Evolutionary conservation across 768 basidiomycete species (phyloP).

Genomic region (Kwoniella sp.): DNA sequence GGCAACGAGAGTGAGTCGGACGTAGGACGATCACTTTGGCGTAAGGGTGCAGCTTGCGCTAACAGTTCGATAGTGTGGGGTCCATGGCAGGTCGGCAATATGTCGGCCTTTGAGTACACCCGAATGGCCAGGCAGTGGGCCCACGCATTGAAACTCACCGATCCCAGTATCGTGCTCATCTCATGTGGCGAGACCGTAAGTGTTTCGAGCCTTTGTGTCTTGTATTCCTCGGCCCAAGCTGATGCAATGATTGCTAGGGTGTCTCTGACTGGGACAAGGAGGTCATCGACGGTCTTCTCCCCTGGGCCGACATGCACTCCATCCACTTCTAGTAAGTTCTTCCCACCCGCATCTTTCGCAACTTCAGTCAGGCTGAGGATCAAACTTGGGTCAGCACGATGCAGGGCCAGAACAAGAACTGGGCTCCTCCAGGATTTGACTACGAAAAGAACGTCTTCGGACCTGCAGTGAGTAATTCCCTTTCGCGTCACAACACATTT

Average conservation of each 20-base stretch:
- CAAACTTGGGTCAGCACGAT: slow-evolving; percentile 36
- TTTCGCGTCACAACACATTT: too few relatives aligned
- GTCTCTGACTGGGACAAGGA: slow-evolving; percentile 58
- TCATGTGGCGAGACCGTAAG: slow-evolving; percentile 60
- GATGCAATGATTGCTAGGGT: slow-evolving; percentile 46
- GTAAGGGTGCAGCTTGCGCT: neutral
- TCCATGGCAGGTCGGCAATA: slow-evolving; percentile 63
- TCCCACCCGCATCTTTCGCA: too few relatives aligned
- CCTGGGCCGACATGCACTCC: slow-evolving; percentile 62
- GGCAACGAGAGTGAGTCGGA: slow-evolving; percentile 63
- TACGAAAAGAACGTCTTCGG: slow-evolving; percentile 64
- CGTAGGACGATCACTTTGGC: neutral
- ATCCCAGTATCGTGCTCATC: slow-evolving; percentile 64
- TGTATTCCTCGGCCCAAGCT: neutral
- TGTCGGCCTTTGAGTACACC: slow-evolving; percentile 64
- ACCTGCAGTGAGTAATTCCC: slow-evolving; percentile 56
- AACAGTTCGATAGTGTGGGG: slow-evolving; percentile 45
- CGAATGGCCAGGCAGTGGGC: slow-evolving; percentile 67
- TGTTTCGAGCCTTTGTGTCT: neutral
- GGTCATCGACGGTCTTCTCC: slow-evolving; percentile 43
- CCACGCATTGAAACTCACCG: slow-evolving; percentile 64
- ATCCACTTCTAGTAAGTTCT: slow-evolving; percentile 54
- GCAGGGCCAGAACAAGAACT: slow-evolving; percentile 46
- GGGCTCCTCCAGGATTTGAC: slow-evolving; percentile 35
- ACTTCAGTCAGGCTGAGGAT: neutral